Conservation (phyloP, 768 basidiomycete genomes). For the Candolleomyces efflorescens region DNA sequence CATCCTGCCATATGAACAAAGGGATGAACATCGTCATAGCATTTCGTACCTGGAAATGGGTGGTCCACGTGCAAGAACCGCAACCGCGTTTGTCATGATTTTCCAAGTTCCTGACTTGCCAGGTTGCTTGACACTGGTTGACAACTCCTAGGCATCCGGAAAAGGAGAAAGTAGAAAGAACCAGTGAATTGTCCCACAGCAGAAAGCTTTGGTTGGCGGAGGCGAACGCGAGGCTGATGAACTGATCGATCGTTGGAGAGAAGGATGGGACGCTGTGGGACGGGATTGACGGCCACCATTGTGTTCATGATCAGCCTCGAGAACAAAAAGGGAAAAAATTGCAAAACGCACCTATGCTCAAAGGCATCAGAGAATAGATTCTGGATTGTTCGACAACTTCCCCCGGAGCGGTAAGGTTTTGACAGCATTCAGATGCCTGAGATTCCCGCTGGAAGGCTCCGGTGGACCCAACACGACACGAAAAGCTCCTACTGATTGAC, state of each 20-base stretch:
- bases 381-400: too few relatives aligned
- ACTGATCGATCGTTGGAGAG: not conserved
- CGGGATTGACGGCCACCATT: too few relatives aligned
- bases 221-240: not conserved
- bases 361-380: too few relatives aligned
- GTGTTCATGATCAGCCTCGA: too few relatives aligned
- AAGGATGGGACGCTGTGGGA: too few relatives aligned
- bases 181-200: not conserved
- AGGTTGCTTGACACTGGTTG: too few relatives aligned
- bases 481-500: not conserved
- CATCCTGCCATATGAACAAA: not conserved
- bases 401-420: too few relatives aligned
- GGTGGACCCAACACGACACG: not conserved
- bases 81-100: not conserved
- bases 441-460: not conserved
- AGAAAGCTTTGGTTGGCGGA: not conserved
- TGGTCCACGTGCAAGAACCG: not conserved
- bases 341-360: too few relatives aligned
- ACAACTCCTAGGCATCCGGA: not conserved
- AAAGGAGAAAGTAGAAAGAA: not conserved
- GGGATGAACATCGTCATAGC: not conserved
- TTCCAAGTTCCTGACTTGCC: not conserved
- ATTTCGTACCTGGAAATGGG: not conserved
- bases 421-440: not conserved
- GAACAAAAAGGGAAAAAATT: too few relatives aligned